Percentiles rank a stretch among this genome's conserved stretches.
Evolutionary conservation across 306 rosid species (phyloP).

Genomic region (Fagus crenata): DNA sequence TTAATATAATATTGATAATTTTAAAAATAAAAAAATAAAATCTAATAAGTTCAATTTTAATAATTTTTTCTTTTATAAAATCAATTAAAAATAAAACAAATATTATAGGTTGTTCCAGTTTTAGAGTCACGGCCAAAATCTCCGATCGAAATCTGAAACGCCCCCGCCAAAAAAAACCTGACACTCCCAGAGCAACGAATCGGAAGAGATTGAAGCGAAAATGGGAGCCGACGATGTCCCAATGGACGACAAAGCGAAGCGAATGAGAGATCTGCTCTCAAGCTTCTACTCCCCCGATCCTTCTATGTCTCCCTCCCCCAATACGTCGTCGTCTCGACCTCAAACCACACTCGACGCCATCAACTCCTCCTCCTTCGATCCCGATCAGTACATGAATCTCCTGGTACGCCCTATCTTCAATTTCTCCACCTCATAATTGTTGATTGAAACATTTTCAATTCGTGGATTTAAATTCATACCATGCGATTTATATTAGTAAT

Average conservation of each 20-base stretch:
- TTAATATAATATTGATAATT: too few relatives aligned
- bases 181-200: background rate
- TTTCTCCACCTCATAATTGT: too few relatives aligned
- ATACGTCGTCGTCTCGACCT: slow-evolving; percentile 27
- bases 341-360: slow-evolving; percentile 71
- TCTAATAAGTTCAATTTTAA: too few relatives aligned
- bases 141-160: too few relatives aligned
- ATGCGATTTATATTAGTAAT: background rate
- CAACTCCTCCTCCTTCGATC: slow-evolving; percentile 71
- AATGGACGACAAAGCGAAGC: slow-evolving; percentile 82
- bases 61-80: too few relatives aligned
- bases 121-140: too few relatives aligned
- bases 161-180: too few relatives aligned
- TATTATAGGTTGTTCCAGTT: too few relatives aligned
- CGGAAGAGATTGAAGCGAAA: slow-evolving; percentile 20
- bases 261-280: slow-evolving; percentile 89
- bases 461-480: background rate
- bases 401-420: slow-evolving; percentile 44
- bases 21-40: too few relatives aligned
- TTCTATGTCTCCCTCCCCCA: slow-evolving; percentile 51
- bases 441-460: background rate
- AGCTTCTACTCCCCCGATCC: slow-evolving; percentile 91
- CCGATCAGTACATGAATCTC: slow-evolving; percentile 83
- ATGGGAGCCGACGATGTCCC: slow-evolving; percentile 64
- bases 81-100: too few relatives aligned